Conservation (phyloP, 495 filamentous ascomycete genomes). For the Aspergillus haitiensis region DNA sequence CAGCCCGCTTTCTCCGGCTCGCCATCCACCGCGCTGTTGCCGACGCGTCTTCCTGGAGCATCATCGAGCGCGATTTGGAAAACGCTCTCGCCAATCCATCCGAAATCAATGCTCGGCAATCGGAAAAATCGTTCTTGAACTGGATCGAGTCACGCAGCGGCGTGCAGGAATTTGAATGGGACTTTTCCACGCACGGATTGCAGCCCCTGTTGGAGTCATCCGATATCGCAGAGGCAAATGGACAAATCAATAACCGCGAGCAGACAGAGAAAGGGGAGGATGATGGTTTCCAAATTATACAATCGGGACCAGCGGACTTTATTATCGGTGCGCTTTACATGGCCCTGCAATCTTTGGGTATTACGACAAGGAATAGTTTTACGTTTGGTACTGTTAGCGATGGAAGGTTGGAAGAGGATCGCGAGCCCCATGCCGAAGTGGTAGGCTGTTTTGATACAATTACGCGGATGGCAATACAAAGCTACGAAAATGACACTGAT, state of each 20-base stretch:
- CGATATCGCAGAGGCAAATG: neutral
- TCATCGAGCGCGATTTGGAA: conserved; percentile 8
- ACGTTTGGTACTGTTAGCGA: neutral
- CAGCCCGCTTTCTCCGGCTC: conserved; percentile 9
- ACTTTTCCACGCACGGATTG: neutral
- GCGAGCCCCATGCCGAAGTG: neutral
- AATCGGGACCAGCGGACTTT: conserved; percentile 12
- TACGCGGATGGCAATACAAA: neutral
- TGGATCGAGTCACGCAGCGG: neutral
- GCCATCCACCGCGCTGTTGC: conserved; percentile 13
- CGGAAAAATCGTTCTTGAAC: neutral
- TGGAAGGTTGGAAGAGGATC: neutral
- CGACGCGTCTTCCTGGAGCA: conserved; percentile 11
- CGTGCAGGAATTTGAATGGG: neutral
- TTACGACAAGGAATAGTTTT: neutral
- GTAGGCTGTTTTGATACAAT: conserved; percentile 14
- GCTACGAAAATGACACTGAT: neutral
- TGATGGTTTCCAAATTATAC: conserved; percentile 1
- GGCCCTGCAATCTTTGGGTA: neutral
- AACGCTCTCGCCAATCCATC: neutral
- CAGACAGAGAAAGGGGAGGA: neutral
- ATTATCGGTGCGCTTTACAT: neutral
- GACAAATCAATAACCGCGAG: neutral
- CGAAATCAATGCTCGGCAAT: no score
- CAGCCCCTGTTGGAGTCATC: neutral